Evolutionary conservation across 805 yeast species (phyloP).

Genomic region (Starmerella etchellsii): DNA sequence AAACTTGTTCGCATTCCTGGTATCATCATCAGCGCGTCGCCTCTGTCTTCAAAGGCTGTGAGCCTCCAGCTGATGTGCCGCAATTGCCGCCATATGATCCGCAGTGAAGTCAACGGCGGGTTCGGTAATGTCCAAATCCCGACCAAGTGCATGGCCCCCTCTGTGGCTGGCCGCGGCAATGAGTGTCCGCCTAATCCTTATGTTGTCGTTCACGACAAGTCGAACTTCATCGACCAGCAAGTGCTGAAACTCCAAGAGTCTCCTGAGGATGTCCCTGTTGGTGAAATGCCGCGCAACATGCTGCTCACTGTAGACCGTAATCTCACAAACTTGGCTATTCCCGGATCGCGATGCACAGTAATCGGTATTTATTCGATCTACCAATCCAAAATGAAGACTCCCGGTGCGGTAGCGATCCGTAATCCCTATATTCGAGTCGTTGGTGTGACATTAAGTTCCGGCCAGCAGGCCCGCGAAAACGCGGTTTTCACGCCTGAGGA

Average conservation of each 20-base stretch:
- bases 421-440: conserved; percentile 80
- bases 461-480: conserved; percentile 48
- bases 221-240: conserved; percentile 91
- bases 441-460: conserved; percentile 78
- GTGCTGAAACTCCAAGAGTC: conserved; percentile 84
- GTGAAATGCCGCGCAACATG: conserved; percentile 96
- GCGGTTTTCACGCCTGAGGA: conserved; percentile 76
- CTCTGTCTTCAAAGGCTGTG: conserved; percentile 77
- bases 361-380: conserved; percentile 88
- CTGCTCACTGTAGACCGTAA: conserved; percentile 78
- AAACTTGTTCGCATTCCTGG: conserved; percentile 87
- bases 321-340: conserved; percentile 78
- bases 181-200: conserved; percentile 89
- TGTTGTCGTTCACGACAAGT: conserved; percentile 82
- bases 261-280: conserved; percentile 98
- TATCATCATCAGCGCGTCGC: conserved; percentile 81
- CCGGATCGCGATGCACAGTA: conserved; percentile 87
- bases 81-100: conserved; percentile 68
- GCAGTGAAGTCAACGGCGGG: conserved; percentile 48
- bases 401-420: conserved; percentile 68
- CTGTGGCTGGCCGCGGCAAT: conserved; percentile 34
- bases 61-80: conserved; percentile 74
- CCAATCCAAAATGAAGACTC: conserved; percentile 49
- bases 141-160: conserved; percentile 46
- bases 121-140: conserved; percentile 64